Evolutionary conservation across 176 grass and related monocot genomes (phyloP).

Genomic region (Chloris gayana): DNA sequence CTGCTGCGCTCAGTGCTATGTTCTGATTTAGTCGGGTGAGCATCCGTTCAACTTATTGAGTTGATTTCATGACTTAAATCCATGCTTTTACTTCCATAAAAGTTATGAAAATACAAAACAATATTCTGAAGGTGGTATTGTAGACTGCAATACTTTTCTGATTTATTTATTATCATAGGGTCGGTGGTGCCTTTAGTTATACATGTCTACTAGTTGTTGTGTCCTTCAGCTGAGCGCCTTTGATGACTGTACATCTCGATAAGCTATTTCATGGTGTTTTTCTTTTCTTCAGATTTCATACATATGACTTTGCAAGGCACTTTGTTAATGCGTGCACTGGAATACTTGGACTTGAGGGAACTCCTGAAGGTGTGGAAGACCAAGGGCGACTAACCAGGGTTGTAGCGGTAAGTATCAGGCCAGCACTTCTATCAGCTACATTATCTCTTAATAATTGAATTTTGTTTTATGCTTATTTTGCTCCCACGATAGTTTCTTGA

Average conservation of each 20-base stretch:
- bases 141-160: too few species aligned
- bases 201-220: too few species aligned
- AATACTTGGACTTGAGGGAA: slow-evolving; percentile 98
- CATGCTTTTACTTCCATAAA: too few species aligned
- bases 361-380: slow-evolving; percentile 95
- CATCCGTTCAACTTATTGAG: background rate
- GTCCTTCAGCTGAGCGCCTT: too few species aligned
- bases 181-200: background rate
- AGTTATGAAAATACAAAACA: too few species aligned
- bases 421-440: slow-evolving; percentile 13
- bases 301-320: slow-evolving; percentile 88
- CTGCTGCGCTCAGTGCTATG: slow-evolving; percentile 89
- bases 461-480: slow-evolving; percentile 15
- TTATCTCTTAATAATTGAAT: slow-evolving; percentile 8
- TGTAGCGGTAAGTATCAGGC: slow-evolving; percentile 71
- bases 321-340: slow-evolving; percentile 96
- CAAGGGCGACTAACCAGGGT: slow-evolving; percentile 94
- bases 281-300: slow-evolving; percentile 68
- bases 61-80: too few species aligned
- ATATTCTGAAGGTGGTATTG: too few species aligned
- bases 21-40: slow-evolving; percentile 98
- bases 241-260: background rate
- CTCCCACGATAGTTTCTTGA: too few species aligned
- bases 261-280: background rate
- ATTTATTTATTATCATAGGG: too few species aligned